phyloP scores from a whole-genome alignment of 176 grass and related monocot species.

The Echinochloa phyllopogon region DNA sequence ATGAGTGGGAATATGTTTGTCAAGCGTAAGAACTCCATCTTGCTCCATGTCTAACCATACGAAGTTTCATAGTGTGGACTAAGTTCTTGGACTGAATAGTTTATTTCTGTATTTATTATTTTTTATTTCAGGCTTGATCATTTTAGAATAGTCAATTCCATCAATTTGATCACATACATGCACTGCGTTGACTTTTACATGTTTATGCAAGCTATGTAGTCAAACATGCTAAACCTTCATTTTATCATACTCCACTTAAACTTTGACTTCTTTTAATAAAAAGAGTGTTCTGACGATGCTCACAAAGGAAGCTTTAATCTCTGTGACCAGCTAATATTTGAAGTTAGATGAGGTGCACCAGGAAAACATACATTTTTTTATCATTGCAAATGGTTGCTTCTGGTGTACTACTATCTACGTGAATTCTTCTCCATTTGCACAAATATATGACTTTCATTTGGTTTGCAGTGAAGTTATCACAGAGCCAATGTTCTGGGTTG shows the following conservation, averaged over 20 bases:
- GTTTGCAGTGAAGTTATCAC: conserved; percentile 65
- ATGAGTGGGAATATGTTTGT: conserved; percentile 76
- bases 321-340: conserved; percentile 5
- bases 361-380: neutral
- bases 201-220: neutral
- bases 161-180: neutral
- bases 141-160: neutral
- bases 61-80: neutral
- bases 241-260: neutral
- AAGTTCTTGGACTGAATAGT: neutral
- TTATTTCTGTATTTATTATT: neutral
- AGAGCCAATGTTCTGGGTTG: conserved; percentile 88
- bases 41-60: neutral
- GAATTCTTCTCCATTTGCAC: conserved; percentile 21
- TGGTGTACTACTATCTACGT: neutral
- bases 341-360: conserved; percentile 26
- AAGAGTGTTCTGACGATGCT: neutral
- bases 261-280: neutral
- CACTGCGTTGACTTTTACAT: neutral
- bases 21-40: conserved; percentile 60
- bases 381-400: neutral
- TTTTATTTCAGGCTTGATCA: neutral
- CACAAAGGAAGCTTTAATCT: neutral
- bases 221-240: conserved; percentile 22
- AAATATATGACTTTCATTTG: conserved; percentile 25